Base-by-base conservation (phyloP, 345 rosid species). In the Citrus maxima region DNA sequence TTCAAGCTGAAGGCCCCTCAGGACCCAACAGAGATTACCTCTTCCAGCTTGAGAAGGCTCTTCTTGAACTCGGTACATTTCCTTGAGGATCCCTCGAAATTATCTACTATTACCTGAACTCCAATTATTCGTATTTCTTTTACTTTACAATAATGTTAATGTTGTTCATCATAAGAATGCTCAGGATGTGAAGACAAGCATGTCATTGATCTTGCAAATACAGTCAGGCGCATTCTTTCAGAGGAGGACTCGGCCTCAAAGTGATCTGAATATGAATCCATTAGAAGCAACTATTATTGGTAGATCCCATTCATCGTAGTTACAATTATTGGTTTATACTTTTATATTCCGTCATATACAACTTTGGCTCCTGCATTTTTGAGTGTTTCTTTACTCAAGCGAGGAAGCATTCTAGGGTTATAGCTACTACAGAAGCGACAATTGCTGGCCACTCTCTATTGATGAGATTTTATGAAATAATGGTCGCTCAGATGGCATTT, bases 1-100 rank as follows among this genome's bases (percentile, higher is more conserved):
- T 88, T 78, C 69, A 80, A 22, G 93, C 97, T 4, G 72, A 88
- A 88, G 99, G 99, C 66, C 99, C 99, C 35, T 95, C 99, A 21
- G 99, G 98, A 74, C 96, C 99, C 59, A 92, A 92, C 87, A 91
- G 95, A 88, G 97, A 92, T 74, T 92, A 90, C 77, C 91, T 93
- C 70, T 91, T 93, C 84, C 88, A 91, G 27, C 92, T 95, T 34
- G 98, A 92, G 84, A 77, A 67, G 42, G 93, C 96, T 77, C 95
- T 95, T 34, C 79, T 79, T 68, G 79, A 91, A 82, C 78, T 89
- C 24, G 96, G 96, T 91, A 77, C 85, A 67, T 0, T 58, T 64
- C 6, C 10, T 24, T 76, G 27, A 13, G 7, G 37, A 30, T 30
- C 67, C 16, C 19, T 35, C 30, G 28, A 49, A 65, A 60, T 60